Evolutionary conservation across 83 land plant genomes (phyloP), one percentile per base, ranked within the genome.

Genomic region (Isoetes engelmannii): DNA sequence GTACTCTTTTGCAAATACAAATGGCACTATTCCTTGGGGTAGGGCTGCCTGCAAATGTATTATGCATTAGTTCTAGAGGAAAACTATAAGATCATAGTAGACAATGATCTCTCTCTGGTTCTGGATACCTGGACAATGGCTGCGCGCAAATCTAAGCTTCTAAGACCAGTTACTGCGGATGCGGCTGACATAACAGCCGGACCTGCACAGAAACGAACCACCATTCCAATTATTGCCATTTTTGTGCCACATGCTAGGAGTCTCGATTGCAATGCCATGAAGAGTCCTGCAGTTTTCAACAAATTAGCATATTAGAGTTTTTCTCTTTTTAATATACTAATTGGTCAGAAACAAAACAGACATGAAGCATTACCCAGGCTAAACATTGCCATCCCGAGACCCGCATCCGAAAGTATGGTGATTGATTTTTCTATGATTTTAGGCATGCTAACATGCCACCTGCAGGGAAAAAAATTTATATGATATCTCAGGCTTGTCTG

Each of bases 1-100:
- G 63, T 84, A 84, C 63, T 84, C 86, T 67, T 75, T 84, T 0
- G 86, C 84, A 58, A 81, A 84, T 8, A 75, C 78, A 76, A 82
- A 83, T 4, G 84, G 70, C 4, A 79, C 76, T 10, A 83, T 76
- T 45, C 77, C 75, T 67, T 76, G 85, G 20, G 84, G 84, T 53
- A 83, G 42, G 20, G 85, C 85, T 67, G 87, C 85, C 87, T 84
- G 82, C 45, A 67, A 58, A 10, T 10, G 54, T 12, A 51, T 51
- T 15, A 69, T 45, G 10, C 6, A 28, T 28, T 28, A 28, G 37
- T 28, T 28, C 37, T 28, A 28, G 37, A 28, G 37, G 37, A 28
- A 28, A 28, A 28, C 37, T 28, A 28, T 28, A 0, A 28, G 37
- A 28, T 28, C 37, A 28, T 28, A 28, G 37, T 28, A 28, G 37